Evolutionary conservation across 2,329 filamentous ascomycete species (phyloP).

Genomic region (Cordyceps javanica): DNA sequence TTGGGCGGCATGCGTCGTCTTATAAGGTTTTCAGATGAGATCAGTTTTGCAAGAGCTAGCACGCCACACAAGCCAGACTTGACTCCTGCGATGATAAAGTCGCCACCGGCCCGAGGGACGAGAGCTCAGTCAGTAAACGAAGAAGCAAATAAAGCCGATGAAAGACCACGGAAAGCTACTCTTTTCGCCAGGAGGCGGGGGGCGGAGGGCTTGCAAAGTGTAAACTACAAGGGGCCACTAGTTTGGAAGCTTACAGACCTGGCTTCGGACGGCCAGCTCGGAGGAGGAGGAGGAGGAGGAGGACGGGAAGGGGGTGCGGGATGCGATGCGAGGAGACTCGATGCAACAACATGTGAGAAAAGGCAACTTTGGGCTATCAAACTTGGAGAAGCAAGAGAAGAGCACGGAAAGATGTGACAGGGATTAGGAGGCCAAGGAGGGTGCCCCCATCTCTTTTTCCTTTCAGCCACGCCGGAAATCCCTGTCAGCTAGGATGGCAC

Average conservation of each 20-base stretch:
- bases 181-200: neutral
- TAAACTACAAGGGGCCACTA: neutral
- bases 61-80: neutral
- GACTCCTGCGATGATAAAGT: neutral
- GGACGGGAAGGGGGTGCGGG: neutral
- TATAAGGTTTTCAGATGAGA: neutral
- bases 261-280: neutral
- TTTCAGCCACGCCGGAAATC: neutral
- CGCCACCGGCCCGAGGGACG: neutral
- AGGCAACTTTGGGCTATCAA: neutral
- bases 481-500: too few species aligned
- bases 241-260: neutral
- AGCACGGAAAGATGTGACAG: neutral
- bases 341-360: neutral
- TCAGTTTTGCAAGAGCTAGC: neutral
- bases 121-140: too few species aligned
- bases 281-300: neutral
- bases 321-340: neutral
- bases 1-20: slow-evolving; percentile 5
- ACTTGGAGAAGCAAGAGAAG: neutral
- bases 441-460: neutral
- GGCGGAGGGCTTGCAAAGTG: neutral
- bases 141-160: neutral
- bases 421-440: neutral
- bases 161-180: neutral